A percentile compares a stretch with the other conserved stretches of the same genome.
phyloP scores from a whole-genome alignment of 768 basidiomycete species.

The Rickenella mellea region DNA sequence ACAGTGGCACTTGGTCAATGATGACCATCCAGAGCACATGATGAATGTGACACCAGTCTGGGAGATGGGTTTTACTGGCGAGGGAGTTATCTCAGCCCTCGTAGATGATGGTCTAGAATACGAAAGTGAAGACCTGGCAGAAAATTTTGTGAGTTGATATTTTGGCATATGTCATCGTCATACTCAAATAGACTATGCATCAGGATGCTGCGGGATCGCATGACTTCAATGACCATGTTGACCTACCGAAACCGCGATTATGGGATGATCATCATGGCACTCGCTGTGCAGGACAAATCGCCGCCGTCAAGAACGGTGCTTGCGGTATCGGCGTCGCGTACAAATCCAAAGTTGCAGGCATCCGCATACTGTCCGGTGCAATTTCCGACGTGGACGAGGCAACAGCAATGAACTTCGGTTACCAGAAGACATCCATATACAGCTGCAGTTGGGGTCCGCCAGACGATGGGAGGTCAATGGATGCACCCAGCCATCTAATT shows the following conservation, averaged over 20 bases:
- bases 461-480: constrained; percentile 37
- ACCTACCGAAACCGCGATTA: constrained; percentile 33
- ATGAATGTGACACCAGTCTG: constrained; percentile 37
- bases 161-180: not conserved
- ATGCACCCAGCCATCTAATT: constrained; percentile 34
- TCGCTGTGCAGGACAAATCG: constrained; percentile 40
- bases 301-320: constrained; percentile 37
- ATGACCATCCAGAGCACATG: constrained; percentile 21
- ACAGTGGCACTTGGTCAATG: constrained; percentile 43
- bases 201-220: constrained; percentile 34
- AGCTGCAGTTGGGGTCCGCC: constrained; percentile 43
- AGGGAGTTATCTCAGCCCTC: constrained; percentile 33
- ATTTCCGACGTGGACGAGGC: constrained; percentile 44
- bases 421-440: constrained; percentile 37
- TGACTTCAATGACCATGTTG: constrained; percentile 41
- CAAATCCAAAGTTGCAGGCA: constrained; percentile 31
- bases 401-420: constrained; percentile 36
- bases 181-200: not conserved
- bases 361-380: constrained; percentile 36
- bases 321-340: constrained; percentile 43
- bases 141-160: constrained; percentile 31
- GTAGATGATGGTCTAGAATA: constrained; percentile 41
- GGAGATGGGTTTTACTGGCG: constrained; percentile 30
- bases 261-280: constrained; percentile 43
- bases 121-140: constrained; percentile 32